A percentile compares a stretch with the other conserved stretches of the same genome.
Evolutionary conservation across 2,329 filamentous ascomycete genomes (phyloP).

Genomic region (Ceratocystis alfenasii): DNA sequence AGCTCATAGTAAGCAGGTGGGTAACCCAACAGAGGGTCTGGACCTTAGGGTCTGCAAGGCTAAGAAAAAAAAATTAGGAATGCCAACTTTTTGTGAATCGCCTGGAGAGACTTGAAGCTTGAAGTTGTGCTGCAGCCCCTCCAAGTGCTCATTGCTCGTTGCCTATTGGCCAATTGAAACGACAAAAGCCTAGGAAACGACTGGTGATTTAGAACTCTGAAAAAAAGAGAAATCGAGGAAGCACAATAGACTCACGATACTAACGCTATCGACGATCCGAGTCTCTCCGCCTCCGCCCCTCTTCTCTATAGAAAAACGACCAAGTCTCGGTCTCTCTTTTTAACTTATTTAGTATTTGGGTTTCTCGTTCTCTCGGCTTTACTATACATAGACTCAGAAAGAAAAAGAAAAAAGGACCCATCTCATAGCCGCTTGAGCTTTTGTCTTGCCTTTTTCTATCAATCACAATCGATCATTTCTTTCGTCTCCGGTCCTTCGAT

Average conservation of each 20-base stretch:
- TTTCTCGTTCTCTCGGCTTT: not conserved
- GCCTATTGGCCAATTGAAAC: not conserved
- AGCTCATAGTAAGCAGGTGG: no score
- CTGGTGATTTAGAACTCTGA: not conserved
- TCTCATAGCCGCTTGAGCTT: no score
- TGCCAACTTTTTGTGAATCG: not conserved
- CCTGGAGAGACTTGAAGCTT: conserved; percentile 10
- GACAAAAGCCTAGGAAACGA: not conserved
- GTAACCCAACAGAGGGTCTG: no score
- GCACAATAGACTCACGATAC: conserved; percentile 1
- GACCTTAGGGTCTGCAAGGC: not conserved
- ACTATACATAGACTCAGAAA: no score
- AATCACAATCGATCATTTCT: not conserved
- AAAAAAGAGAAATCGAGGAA: not conserved
- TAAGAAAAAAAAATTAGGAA: not conserved
- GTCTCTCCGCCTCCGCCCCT: conserved; percentile 4
- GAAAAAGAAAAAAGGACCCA: no score
- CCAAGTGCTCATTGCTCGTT: not conserved
- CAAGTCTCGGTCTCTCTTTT: not conserved
- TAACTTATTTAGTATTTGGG: not conserved
- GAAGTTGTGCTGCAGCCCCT: conserved; percentile 1
- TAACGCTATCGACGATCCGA: not conserved
- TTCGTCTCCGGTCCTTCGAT: not conserved
- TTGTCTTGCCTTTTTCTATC: no score
- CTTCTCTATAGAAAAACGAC: not conserved